Base-by-base conservation (phyloP, 2,329 filamentous ascomycete species). In the Zymoseptoria passerinii region DNA sequence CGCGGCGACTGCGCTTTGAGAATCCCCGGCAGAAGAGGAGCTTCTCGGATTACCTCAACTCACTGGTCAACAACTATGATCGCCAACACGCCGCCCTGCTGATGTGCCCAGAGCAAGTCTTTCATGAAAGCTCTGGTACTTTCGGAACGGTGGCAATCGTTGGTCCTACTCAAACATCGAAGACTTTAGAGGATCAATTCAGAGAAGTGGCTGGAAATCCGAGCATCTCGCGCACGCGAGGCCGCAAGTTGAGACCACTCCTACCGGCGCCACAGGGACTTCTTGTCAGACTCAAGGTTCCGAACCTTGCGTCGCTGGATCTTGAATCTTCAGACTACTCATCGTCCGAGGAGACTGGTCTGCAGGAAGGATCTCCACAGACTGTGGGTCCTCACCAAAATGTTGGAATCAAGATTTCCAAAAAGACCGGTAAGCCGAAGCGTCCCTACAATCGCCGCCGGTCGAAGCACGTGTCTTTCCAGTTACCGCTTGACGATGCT, bases 271-370 rank as follows among this genome's bases (percentile, higher is more conserved):
- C 23, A 13, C 23, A 27, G 23, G 27, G 50, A 52, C 13, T 29
- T 20, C 23, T 60, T n/a, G 53, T 62, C 50, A 62, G 35, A 23
- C 52, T 62, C 54, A 62, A 58, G 16, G 51, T 60, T 28, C 48
- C 58, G 13, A 54, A 52, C 13, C 50, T 52, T 9, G 35, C 13
- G 13, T 44, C 35, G 13, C 35, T 44, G 2, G 35, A 44, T 44
- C 35, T 44, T 5, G 13, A 44, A 7, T 44, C 35, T n/a, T 44
- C 35, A 5, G 35, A n/a, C n/a, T 44, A 6, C 13, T 44, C 35
- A 7, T 44, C 35, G 13, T 7, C 10, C 7, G 35, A 44, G 35
- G 13, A 44, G 35, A 44, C 35, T 3, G 35, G n/a, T 6, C 35
- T 2, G 13, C 35, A 44, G 35, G 35, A 1, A 44, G 27, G 19